A percentile compares a stretch with the other conserved stretches of the same genome.
Evolutionary conservation across 495 filamentous ascomycete species (phyloP).

Genomic region (Cryomyces antarcticus): DNA sequence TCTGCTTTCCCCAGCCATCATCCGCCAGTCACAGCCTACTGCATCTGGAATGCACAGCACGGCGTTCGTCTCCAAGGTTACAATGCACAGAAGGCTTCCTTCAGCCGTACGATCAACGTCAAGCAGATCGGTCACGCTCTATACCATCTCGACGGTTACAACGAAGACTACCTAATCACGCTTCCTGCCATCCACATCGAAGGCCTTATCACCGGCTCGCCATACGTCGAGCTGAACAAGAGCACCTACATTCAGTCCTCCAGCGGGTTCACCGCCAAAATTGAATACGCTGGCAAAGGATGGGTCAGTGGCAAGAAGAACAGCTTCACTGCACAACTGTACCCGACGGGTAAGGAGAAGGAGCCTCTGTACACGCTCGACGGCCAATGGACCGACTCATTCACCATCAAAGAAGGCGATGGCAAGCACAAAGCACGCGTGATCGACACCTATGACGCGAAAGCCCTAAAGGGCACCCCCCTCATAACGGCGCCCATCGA

Average conservation of each 20-base stretch:
- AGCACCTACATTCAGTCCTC: conserved; percentile 65
- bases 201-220: conserved; percentile 74
- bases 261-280: conserved; percentile 73
- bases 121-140: conserved; percentile 95
- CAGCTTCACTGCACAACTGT: conserved; percentile 59
- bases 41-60: conserved; percentile 67
- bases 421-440: conserved; percentile 41
- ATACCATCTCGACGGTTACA: conserved; percentile 45
- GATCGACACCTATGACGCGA: conserved; percentile 50
- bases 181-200: conserved; percentile 87
- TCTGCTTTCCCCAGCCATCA: conserved; percentile 46
- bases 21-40: conserved; percentile 90
- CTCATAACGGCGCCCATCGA: conserved; percentile 56
- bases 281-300: conserved; percentile 80
- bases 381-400: conserved; percentile 79
- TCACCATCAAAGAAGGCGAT: conserved; percentile 56
- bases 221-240: conserved; percentile 78
- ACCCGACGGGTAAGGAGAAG: conserved; percentile 59
- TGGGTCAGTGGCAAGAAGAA: conserved; percentile 95
- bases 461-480: conserved; percentile 36
- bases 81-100: conserved; percentile 93
- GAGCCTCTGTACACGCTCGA: conserved; percentile 67
- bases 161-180: conserved; percentile 76
- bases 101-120: conserved; percentile 80
- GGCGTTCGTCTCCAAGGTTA: conserved; percentile 81